These are phyloP conservation scores for Globisporangium viniferum DNA, from an alignment of 352 stramenopile genomes.

Conservation along the genomic window DNA sequence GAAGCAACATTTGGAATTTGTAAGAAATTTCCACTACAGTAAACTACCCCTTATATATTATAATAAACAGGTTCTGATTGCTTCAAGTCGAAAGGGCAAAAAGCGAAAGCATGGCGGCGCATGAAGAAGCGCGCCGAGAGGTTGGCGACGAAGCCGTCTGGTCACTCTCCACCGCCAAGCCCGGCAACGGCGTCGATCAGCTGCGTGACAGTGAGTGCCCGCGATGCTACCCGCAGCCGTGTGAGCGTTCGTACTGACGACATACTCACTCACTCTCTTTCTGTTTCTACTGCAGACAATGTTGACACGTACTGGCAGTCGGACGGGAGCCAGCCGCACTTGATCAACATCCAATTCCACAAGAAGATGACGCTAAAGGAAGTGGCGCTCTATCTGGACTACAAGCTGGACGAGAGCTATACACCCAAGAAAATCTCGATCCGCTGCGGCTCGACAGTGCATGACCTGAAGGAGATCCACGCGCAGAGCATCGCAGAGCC, in stretches of 20 bases:
- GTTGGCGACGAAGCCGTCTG: slow-evolving; percentile 91
- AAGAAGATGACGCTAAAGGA: slow-evolving; percentile 92
- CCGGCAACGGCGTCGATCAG: slow-evolving; percentile 97
- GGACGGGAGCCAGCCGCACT: slow-evolving; percentile 91
- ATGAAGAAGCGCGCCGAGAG: slow-evolving; percentile 40
- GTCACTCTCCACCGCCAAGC: slow-evolving; percentile 96
- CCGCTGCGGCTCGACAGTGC: slow-evolving; percentile 89
- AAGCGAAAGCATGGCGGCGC: background rate
- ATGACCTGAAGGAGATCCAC: slow-evolving; percentile 95
- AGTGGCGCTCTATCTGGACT: slow-evolving; percentile 97
- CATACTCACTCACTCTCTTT: background rate
- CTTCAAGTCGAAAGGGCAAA: background rate
- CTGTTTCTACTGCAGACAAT: slow-evolving; percentile 54
- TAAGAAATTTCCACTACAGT: background rate
- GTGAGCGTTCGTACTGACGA: slow-evolving; percentile 4
- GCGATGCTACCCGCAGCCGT: background rate
- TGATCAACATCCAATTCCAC: slow-evolving; percentile 98
- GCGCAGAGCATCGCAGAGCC: slow-evolving; percentile 92
- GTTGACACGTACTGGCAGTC: slow-evolving; percentile 98
- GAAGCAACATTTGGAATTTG: background rate
- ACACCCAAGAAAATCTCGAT: slow-evolving; percentile 96
- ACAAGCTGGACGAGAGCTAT: slow-evolving; percentile 98
- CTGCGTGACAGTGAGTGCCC: slow-evolving; percentile 87
- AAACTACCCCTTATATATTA: background rate
- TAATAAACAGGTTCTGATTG: background rate